Evolutionary conservation across 148 eudicot species (phyloP).

Genomic region (Rhododendron mucronatum): DNA sequence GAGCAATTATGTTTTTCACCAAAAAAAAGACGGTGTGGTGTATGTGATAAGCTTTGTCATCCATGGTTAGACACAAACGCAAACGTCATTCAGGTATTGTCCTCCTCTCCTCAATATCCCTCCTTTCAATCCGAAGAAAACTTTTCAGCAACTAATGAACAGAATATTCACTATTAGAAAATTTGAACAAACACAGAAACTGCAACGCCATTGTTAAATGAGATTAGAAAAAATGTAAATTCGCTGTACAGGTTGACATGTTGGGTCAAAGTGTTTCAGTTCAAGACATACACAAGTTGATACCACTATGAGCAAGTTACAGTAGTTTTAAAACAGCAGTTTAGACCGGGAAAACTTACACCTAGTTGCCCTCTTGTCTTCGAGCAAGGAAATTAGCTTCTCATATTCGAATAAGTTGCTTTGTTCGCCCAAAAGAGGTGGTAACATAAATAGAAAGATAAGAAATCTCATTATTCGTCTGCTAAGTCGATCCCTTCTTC

Average conservation of each 20-base stretch:
- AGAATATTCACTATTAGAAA: not conserved
- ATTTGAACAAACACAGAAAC: not conserved
- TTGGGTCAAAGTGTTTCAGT: not conserved
- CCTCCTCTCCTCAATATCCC: not conserved
- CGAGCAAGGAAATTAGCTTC: no score
- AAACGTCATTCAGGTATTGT: not conserved
- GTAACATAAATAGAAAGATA: no score
- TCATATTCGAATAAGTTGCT: no score
- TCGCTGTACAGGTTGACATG: not conserved
- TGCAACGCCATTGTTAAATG: not conserved
- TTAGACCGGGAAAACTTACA: not conserved
- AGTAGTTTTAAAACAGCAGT: not conserved
- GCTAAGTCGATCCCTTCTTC: no score
- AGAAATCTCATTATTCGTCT: no score
- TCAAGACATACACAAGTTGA: not conserved
- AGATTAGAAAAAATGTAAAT: not conserved
- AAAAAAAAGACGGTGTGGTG: not conserved
- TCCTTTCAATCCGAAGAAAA: not conserved
- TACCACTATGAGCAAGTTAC: not conserved
- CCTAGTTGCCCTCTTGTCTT: not conserved
- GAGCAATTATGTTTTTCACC: not conserved
- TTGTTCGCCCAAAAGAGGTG: no score
- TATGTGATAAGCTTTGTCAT: not conserved
- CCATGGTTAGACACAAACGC: not conserved
- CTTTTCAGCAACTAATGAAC: not conserved